Percentiles rank a stretch among this genome's conserved stretches.
Conservation (phyloP, 441 rosid genomes). For the Manihot esculenta region DNA sequence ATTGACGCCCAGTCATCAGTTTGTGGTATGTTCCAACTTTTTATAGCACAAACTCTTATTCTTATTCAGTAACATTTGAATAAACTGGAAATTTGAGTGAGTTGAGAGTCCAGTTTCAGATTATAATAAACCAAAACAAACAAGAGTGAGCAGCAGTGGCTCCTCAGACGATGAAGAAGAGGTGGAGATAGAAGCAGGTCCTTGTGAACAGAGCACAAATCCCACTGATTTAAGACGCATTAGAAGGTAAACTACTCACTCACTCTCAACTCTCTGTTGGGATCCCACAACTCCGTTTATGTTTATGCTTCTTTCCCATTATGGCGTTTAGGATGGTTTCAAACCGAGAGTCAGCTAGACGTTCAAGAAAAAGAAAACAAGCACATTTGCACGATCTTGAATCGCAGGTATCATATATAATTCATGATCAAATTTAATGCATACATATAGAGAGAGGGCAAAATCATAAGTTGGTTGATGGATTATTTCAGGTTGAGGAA, state of each 20-base stretch:
- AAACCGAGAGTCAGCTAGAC: slow-evolving; percentile 78
- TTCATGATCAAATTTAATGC: too few relatives aligned
- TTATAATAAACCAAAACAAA: slow-evolving; percentile 33
- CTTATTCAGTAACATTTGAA: too few relatives aligned
- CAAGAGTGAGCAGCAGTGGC: slow-evolving; percentile 35
- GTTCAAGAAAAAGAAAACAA: slow-evolving; percentile 76
- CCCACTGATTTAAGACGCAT: slow-evolving; percentile 55
- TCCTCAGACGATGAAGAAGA: slow-evolving; percentile 60
- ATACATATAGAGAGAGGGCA: too few relatives aligned
- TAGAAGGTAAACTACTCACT: slow-evolving; percentile 38
- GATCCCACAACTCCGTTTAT: too few relatives aligned
- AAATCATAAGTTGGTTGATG: too few relatives aligned
- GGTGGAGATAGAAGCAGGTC: slow-evolving; percentile 63
- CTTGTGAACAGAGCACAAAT: slow-evolving; percentile 55
- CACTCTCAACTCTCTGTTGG: too few relatives aligned
- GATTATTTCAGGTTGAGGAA: slow-evolving; percentile 45
- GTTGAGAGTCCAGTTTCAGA: too few relatives aligned
- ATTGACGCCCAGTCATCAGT: slow-evolving; percentile 64
- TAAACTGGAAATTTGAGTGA: too few relatives aligned
- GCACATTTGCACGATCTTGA: slow-evolving; percentile 67
- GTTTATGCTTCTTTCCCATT: too few relatives aligned
- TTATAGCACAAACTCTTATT: too few relatives aligned
- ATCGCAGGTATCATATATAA: slow-evolving; percentile 45
- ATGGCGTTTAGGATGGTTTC: slow-evolving; percentile 53
- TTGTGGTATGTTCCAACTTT: slow-evolving; percentile 39